Percentiles rank a stretch among this genome's conserved stretches.
Evolutionary conservation across 495 filamentous ascomycete genomes (phyloP).

Genomic region (Schizothecium vesticola): DNA sequence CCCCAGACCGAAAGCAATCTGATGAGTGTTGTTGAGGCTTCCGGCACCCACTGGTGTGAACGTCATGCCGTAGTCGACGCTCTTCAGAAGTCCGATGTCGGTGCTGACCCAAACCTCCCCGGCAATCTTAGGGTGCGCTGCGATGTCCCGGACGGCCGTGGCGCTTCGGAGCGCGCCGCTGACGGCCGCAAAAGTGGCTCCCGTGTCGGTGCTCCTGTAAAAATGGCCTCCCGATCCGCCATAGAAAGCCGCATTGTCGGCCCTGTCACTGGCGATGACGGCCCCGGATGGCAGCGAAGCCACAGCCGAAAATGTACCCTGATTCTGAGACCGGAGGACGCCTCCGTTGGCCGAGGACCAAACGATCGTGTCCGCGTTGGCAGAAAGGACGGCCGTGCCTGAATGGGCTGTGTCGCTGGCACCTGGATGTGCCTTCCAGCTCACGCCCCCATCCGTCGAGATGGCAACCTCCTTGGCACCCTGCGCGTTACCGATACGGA

Average conservation of each 20-base stretch:
- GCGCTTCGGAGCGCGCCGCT: slow-evolving; percentile 31
- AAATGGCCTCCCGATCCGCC: slow-evolving; percentile 40
- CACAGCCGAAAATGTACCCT: slow-evolving; percentile 40
- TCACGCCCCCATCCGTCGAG: slow-evolving; percentile 39
- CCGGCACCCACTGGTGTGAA: slow-evolving; percentile 37
- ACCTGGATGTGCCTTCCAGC: slow-evolving; percentile 45
- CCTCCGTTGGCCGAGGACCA: slow-evolving; percentile 40
- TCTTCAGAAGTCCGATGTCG: slow-evolving; percentile 49
- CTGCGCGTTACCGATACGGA: slow-evolving; percentile 49
- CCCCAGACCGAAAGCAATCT: slow-evolving; percentile 42
- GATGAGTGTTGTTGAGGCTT: slow-evolving; percentile 36
- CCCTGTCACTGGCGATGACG: slow-evolving; percentile 49
- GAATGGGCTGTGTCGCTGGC: slow-evolving; percentile 37
- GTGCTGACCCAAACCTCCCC: slow-evolving; percentile 53
- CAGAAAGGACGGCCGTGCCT: slow-evolving; percentile 49
- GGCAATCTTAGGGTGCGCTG: slow-evolving; percentile 41
- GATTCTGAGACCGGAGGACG: slow-evolving; percentile 38
- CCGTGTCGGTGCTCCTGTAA: slow-evolving; percentile 44
- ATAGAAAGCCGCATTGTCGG: slow-evolving; percentile 49
- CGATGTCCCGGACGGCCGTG: slow-evolving; percentile 42
- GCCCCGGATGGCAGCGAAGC: slow-evolving; percentile 40
- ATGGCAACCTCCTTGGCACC: slow-evolving; percentile 38
- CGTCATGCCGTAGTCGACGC: slow-evolving; percentile 42
- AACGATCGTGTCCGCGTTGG: slow-evolving; percentile 47
- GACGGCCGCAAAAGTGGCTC: slow-evolving; percentile 37